Evolutionary conservation across 164 flowering plant genomes (phyloP).

Genomic region (Akebia trifoliata): DNA sequence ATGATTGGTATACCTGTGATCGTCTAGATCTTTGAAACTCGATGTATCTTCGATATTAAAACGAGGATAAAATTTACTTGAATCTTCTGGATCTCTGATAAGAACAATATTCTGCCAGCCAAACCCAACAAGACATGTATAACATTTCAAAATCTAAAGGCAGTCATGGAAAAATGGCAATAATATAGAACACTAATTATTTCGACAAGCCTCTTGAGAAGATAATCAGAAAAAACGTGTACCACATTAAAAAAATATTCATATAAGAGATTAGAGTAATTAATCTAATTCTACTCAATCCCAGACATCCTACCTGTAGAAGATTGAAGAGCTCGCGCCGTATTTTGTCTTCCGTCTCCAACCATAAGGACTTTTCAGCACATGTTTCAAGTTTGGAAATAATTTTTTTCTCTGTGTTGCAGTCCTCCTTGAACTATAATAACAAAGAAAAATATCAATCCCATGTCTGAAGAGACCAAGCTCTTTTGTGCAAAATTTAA

Average conservation of each 20-base stretch:
- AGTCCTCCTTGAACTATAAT: slow-evolving; percentile 81
- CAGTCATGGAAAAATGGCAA: neutral
- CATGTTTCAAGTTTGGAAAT: slow-evolving; percentile 60
- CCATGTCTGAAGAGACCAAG: neutral
- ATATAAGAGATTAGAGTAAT: neutral
- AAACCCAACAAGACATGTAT: slow-evolving; percentile 12
- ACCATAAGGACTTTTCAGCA: slow-evolving; percentile 42
- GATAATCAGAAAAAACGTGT: neutral
- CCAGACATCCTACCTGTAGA: slow-evolving; percentile 42
- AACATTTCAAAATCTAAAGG: neutral
- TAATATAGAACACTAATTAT: neutral
- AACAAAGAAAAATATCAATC: slow-evolving; percentile 9
- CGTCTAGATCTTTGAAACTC: slow-evolving; percentile 79
- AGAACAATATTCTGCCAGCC: slow-evolving; percentile 92
- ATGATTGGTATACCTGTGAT: slow-evolving; percentile 53
- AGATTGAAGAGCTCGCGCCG: slow-evolving; percentile 69
- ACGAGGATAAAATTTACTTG: slow-evolving; percentile 83
- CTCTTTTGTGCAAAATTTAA: neutral
- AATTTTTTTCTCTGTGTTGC: slow-evolving; percentile 88
- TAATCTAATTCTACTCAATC: neutral
- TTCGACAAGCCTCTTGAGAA: slow-evolving; percentile 1
- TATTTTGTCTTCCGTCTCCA: slow-evolving; percentile 56
- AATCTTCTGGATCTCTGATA: slow-evolving; percentile 83
- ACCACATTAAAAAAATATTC: neutral
- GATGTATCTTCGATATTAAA: slow-evolving; percentile 90